Conservation (phyloP, 169 alveolate genomes). For the Plasmodium sp. region DNA sequence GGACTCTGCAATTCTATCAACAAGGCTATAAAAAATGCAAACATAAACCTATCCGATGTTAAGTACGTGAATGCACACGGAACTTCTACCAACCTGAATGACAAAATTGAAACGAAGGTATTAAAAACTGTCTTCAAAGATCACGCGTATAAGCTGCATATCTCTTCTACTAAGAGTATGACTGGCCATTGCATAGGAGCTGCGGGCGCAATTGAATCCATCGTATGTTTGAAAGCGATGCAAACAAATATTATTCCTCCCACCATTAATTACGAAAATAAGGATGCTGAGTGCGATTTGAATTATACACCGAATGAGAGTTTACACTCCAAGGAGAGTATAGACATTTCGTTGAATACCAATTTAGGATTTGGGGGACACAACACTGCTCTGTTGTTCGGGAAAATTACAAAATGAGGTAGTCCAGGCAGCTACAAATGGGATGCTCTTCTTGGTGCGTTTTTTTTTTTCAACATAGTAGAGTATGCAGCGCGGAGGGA, state of each 20-base stretch:
- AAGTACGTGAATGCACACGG: conserved; percentile 85
- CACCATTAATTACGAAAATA: conserved; percentile 80
- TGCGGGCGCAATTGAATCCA: conserved; percentile 83
- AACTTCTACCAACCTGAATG: conserved; percentile 83
- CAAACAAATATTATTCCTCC: conserved; percentile 83
- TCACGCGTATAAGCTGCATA: conserved; percentile 77
- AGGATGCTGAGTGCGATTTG: conserved; percentile 83
- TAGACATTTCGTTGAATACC: conserved; percentile 73
- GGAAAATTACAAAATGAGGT: conserved; percentile 37
- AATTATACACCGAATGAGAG: conserved; percentile 82
- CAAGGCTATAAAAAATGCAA: conserved; percentile 75
- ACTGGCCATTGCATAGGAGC: conserved; percentile 87
- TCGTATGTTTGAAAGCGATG: conserved; percentile 79
- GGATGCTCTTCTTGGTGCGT: neutral
- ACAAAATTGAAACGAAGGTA: conserved; percentile 80
- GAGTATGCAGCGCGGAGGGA: neutral
- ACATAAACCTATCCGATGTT: conserved; percentile 74
- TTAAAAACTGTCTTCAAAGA: conserved; percentile 78
- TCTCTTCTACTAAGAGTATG: conserved; percentile 84
- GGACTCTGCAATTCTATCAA: conserved; percentile 77
- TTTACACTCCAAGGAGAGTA: conserved; percentile 37
- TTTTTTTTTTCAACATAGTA: neutral
- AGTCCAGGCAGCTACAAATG: neutral
- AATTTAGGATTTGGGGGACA: conserved; percentile 86
- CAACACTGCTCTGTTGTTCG: conserved; percentile 81